Conservation (phyloP, 2,329 filamentous ascomycete genomes). For the Trichoderma koningiopsis region DNA sequence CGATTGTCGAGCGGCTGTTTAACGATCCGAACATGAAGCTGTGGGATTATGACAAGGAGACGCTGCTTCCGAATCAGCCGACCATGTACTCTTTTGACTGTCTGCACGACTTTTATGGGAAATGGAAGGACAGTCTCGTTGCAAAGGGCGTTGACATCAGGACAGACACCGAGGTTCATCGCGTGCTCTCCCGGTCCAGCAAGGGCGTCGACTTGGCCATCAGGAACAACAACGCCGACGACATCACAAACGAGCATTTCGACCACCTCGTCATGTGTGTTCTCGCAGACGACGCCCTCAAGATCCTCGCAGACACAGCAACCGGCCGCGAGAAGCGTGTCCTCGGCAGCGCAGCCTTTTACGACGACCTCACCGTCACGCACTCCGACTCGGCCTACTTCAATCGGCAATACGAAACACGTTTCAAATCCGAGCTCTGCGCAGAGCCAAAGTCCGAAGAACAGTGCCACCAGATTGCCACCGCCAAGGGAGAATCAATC, state of each 20-base stretch:
- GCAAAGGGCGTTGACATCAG: constrained; percentile 58
- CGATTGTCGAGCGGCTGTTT: constrained; percentile 65
- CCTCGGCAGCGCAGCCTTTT: constrained; percentile 70
- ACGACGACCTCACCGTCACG: constrained; percentile 71
- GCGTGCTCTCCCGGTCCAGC: constrained; percentile 53
- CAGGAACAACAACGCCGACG: constrained; percentile 53
- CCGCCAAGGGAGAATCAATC: constrained; percentile 46
- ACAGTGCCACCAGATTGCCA: constrained; percentile 44
- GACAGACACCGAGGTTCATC: constrained; percentile 57
- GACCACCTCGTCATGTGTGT: constrained; percentile 69
- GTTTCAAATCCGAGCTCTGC: constrained; percentile 54
- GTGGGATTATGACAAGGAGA: constrained; percentile 60
- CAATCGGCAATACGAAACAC: constrained; percentile 67
- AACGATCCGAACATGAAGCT: constrained; percentile 61
- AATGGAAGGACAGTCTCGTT: constrained; percentile 58
- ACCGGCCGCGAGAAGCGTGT: constrained; percentile 65
- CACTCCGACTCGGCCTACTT: constrained; percentile 68
- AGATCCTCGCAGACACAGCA: constrained; percentile 59
- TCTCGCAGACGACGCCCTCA: constrained; percentile 64
- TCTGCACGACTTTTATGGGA: constrained; percentile 61
- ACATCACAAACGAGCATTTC: constrained; percentile 56
- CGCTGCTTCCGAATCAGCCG: constrained; percentile 59
- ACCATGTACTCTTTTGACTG: constrained; percentile 69
- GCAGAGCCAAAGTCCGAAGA: constrained; percentile 48
- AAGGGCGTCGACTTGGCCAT: constrained; percentile 55